These are phyloP conservation scores for Dothistroma pini DNA, from an alignment of 2,329 filamentous ascomycete species.

Conservation along the genomic window DNA sequence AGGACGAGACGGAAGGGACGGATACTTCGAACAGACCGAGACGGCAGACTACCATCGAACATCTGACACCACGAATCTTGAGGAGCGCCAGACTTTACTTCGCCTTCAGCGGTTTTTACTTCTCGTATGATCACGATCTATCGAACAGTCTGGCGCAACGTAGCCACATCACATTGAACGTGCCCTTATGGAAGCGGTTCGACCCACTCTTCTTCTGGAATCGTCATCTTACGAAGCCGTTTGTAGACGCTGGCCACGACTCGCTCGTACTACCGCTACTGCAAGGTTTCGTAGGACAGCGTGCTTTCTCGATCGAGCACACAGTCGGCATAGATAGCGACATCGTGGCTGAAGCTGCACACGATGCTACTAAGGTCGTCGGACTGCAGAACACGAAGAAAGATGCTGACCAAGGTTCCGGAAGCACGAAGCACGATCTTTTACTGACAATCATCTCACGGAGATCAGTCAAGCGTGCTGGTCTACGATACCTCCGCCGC, in stretches of 20 bases:
- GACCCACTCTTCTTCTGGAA: constrained; percentile 88
- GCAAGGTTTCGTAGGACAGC: constrained; percentile 91
- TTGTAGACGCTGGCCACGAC: constrained; percentile 70
- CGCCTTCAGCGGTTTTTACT: constrained; percentile 81
- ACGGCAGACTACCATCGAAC: constrained; percentile 27
- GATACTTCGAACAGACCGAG: not conserved
- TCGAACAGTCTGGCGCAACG: constrained; percentile 59
- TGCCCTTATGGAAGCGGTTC: constrained; percentile 67
- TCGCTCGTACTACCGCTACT: constrained; percentile 74
- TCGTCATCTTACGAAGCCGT: constrained; percentile 65
- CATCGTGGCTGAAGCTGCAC: constrained; percentile 24
- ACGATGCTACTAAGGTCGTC: constrained; percentile 20
- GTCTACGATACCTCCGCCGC: constrained; percentile 82
- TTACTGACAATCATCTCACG: constrained; percentile 90
- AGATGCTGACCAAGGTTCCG: constrained; percentile 1
- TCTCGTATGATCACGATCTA: constrained; percentile 90
- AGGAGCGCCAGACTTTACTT: constrained; percentile 82
- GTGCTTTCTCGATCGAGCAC: constrained; percentile 58
- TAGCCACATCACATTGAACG: constrained; percentile 42
- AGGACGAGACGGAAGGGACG: constrained; percentile 5
- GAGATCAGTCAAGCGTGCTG: constrained; percentile 78
- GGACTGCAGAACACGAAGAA: constrained; percentile 9
- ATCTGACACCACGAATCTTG: constrained; percentile 76
- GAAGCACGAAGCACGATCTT: constrained; percentile 48
- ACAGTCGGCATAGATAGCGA: constrained; percentile 28